A percentile compares a stretch with the other conserved stretches of the same genome.
These are phyloP conservation scores for Globisporangium paddicum DNA, from an alignment of 352 stramenopile genomes.

Conservation along the genomic window DNA sequence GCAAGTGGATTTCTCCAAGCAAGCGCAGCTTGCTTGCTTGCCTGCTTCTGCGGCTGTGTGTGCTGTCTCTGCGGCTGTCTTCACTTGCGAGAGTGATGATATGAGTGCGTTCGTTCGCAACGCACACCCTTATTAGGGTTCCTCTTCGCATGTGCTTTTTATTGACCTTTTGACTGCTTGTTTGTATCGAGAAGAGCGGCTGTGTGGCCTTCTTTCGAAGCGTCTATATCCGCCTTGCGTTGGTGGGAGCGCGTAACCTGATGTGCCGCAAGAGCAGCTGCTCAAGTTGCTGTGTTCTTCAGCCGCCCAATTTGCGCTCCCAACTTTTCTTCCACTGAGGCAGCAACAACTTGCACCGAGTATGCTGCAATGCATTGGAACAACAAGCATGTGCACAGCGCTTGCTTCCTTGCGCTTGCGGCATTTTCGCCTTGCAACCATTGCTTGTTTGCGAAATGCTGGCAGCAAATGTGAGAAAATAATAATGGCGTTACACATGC, in stretches of 20 bases:
- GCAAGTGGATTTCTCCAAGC: too few species aligned
- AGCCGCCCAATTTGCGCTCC: not conserved
- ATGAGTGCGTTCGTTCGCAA: not conserved
- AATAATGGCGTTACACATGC: not conserved
- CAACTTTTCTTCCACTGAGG: not conserved
- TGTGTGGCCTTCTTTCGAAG: slow-evolving; percentile 3
- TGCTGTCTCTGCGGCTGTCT: too few species aligned
- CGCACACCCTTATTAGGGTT: slow-evolving; percentile 2
- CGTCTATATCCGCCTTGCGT: slow-evolving; percentile 9
- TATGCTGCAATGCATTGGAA: not conserved
- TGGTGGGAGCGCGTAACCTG: not conserved
- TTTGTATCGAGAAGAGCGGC: not conserved
- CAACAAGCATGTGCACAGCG: not conserved
- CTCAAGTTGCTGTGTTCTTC: not conserved
- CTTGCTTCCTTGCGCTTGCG: not conserved
- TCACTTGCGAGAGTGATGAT: not conserved
- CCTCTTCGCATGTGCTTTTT: not conserved
- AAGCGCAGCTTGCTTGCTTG: not conserved
- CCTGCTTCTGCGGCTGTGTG: too few species aligned
- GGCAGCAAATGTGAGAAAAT: not conserved
- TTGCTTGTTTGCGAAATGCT: too few species aligned
- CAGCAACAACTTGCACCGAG: not conserved
- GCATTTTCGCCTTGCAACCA: not conserved
- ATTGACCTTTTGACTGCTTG: not conserved
- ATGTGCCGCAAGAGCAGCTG: slow-evolving; percentile 11